phyloP scores from a whole-genome alignment of 2,329 filamentous ascomycete genomes.

The Paracoccidioides lutzii region DNA sequence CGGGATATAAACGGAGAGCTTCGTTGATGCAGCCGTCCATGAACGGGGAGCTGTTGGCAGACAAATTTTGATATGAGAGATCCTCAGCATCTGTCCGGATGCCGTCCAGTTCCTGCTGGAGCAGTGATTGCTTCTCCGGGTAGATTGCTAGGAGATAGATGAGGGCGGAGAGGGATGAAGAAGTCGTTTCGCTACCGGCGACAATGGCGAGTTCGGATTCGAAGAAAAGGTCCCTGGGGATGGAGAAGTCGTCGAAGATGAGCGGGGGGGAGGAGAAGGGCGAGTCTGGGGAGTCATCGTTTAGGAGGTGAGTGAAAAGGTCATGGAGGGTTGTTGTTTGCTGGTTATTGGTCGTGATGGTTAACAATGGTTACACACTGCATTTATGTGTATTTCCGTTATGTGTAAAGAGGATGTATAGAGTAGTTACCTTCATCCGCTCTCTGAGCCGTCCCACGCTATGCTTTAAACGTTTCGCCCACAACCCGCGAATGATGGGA shows the following conservation, averaged over 20 bases:
- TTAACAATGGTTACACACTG: no score
- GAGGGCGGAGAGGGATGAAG: slow-evolving; percentile 17
- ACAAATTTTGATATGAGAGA: slow-evolving; percentile 6
- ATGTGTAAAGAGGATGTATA: no score
- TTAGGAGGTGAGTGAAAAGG: slow-evolving; percentile 6
- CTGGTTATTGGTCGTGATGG: not conserved
- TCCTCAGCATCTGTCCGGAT: slow-evolving; percentile 14
- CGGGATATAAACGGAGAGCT: slow-evolving; percentile 23
- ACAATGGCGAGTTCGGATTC: slow-evolving; percentile 7
- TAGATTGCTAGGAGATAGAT: slow-evolving; percentile 23
- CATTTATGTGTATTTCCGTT: no score
- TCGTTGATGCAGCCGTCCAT: slow-evolving; percentile 15
- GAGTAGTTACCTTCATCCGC: slow-evolving; percentile 9
- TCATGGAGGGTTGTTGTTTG: slow-evolving; percentile 1
- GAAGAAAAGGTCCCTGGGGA: slow-evolving; percentile 2
- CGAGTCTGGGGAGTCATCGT: not conserved
- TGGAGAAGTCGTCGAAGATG: not conserved
- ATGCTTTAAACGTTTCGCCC: slow-evolving; percentile 10
- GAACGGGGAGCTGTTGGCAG: not conserved
- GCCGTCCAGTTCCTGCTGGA: slow-evolving; percentile 20
- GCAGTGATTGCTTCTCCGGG: slow-evolving; percentile 17
- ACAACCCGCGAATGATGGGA: slow-evolving; percentile 8
- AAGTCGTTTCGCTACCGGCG: slow-evolving; percentile 24
- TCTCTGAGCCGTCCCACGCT: slow-evolving; percentile 9
- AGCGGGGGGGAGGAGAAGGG: not conserved